Base-by-base conservation (phyloP, 2,329 filamentous ascomycete species). In the Ophiostoma montium region DNA sequence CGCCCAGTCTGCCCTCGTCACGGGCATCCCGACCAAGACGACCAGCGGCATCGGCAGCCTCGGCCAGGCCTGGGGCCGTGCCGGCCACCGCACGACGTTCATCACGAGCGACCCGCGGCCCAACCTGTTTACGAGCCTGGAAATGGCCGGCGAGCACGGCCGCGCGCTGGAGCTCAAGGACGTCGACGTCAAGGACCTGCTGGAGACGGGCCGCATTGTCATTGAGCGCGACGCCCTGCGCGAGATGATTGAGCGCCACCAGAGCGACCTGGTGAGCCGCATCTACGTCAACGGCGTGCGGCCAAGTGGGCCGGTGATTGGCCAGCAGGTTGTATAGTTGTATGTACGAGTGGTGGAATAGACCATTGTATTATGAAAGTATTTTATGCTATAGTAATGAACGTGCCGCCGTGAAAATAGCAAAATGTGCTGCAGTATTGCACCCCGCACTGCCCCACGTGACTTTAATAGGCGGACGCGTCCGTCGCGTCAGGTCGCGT, bases 161-260 rank as follows among this genome's bases (percentile, higher is more conserved):
- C 76, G 79, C 50, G 82, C 82, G 9, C 69, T 88, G 57, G 74
- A 77, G 50, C 70, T 82, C 52, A 69, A 74, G n/a, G 84, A 94
- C 54, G 86, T 98, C 33, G 92, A 96, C 66, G 87, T 98, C 54
- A 98, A 96, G 75, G 86, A 96, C 63, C 66, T 98, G 55, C 68
- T 98, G 56, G 86, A 92, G 69, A 80, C 82, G 48, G 84, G 85
- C 48, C 80, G 88, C 59, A 70, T 98, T 53, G 80, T 98, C 52
- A 79, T 98, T 59, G 92, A 98, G 75, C 78, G 84, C 63, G 68
- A 70, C 38, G 90, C 90, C 33, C 71, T 98, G 60, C 75, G 81
- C 63, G 74, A 77, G 62, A 78, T 96, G 62, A 74, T 95, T 59
- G 67, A 71, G 61, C 67, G 72, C 56, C 88, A 94, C 60, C 74